Base-by-base conservation (phyloP, 2,329 filamentous ascomycete species). In the Fusarium equiseti region DNA sequence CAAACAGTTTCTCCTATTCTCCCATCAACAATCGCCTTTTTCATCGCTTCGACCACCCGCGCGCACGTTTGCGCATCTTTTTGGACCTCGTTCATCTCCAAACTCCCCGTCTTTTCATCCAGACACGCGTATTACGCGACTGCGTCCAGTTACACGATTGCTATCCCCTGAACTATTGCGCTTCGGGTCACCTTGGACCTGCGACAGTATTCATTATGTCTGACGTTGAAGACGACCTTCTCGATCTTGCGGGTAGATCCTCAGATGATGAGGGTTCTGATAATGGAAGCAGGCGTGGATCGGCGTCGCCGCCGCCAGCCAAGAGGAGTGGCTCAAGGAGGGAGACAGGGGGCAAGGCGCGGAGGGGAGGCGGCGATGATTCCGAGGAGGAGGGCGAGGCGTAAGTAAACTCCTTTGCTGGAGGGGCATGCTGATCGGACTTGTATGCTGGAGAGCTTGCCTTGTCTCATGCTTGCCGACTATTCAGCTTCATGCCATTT, bases 151-250 rank as follows among this genome's bases (percentile, higher is more conserved):
- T 50, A 48, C 35, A 44, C 64, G 20, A 62, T 31, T 38, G 26
- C 40, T 18, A 29, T 42, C 56, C 48, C 70, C 59, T 68, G 49
- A 75, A 62, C 55, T 43, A 53, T 53, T 42, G 55, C 42, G 53
- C 54, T 56, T 40, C 51, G 63, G 54, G 49, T 56, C 27, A 43
- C 53, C 59, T 27, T 63, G 32, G 29, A 45, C 49, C 24, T 40
- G 24, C 53, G 29, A 58, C 48, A 43, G 35, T 35, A 59, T 29
- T 61, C 66, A 86, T 71, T 76, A 97, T 97, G 94, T 92, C 93
- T 60, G 93, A 95, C 78, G 88, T 98, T 73, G 95, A 98, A 79
- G 94, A 95, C 76, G 95, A 98, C 84, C 90, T 98, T 72, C 91
- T 98, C 71, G 95, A 93, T 77, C 90, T 98, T 72, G 96, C 95